Percentiles rank a stretch among this genome's conserved stretches.
Conservation (phyloP, 106 monocot species). For the Xerophyta viscosa region DNA sequence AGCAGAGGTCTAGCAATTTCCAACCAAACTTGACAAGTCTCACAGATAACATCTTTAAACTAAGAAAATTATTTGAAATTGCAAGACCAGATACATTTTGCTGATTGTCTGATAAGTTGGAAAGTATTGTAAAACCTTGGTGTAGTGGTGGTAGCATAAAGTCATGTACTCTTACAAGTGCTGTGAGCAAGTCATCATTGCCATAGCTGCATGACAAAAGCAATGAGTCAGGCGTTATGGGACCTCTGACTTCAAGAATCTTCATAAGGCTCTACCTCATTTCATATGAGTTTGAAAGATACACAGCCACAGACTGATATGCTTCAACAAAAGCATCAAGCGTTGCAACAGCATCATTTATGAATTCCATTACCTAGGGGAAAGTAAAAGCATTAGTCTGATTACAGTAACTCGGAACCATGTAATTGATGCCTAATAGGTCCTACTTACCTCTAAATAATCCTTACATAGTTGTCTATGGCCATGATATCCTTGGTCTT, state of each 20-base stretch:
- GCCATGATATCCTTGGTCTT: slow-evolving; percentile 19
- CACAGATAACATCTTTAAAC: slow-evolving; percentile 51
- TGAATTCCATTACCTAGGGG: slow-evolving; percentile 82
- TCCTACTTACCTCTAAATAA: slow-evolving; percentile 64
- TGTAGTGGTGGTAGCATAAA: slow-evolving; percentile 60
- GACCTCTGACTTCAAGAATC: no score
- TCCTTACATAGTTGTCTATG: slow-evolving; percentile 45
- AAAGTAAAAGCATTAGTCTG: slow-evolving; percentile 6
- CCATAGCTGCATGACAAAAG: slow-evolving; percentile 50
- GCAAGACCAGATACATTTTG: slow-evolving; percentile 1
- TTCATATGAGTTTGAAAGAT: slow-evolving; percentile 55
- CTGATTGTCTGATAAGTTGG: slow-evolving; percentile 7
- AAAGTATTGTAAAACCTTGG: slow-evolving; percentile 35
- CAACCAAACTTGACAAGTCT: slow-evolving; percentile 80
- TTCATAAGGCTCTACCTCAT: slow-evolving; percentile 34
- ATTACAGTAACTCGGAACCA: slow-evolving; percentile 1
- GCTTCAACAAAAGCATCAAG: slow-evolving; percentile 80
- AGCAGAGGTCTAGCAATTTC: slow-evolving; percentile 72
- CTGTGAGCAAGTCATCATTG: slow-evolving; percentile 48
- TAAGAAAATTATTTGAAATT: slow-evolving; percentile 20
- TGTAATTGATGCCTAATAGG: neutral
- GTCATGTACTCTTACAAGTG: slow-evolving; percentile 73
- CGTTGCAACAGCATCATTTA: slow-evolving; percentile 88
- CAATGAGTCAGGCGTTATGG: no score
- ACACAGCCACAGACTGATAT: slow-evolving; percentile 53